Conservation (phyloP, 352 stramenopile species). For the Aphanomyces astaci region DNA sequence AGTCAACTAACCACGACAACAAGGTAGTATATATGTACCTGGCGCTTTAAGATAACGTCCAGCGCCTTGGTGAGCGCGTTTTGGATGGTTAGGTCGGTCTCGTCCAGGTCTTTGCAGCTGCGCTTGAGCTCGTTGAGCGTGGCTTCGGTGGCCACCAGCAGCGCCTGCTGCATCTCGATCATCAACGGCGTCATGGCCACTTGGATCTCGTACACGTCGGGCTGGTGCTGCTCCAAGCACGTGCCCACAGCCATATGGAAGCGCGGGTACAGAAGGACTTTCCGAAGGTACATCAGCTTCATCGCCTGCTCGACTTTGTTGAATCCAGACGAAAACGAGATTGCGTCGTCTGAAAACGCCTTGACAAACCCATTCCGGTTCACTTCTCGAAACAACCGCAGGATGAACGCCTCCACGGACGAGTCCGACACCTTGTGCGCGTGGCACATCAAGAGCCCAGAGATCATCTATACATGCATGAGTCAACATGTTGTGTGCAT, state of each 20-base stretch:
- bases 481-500: constrained; percentile 11
- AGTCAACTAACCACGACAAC: constrained; percentile 36
- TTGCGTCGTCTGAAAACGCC: constrained; percentile 92
- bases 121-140: constrained; percentile 92
- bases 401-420: constrained; percentile 96
- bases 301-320: constrained; percentile 93
- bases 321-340: constrained; percentile 87
- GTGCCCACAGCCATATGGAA: constrained; percentile 90
- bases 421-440: constrained; percentile 90
- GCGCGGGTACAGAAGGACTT: constrained; percentile 92
- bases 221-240: constrained; percentile 79
- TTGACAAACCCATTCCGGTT: constrained; percentile 93
- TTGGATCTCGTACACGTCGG: constrained; percentile 92
- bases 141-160: constrained; percentile 89
- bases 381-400: constrained; percentile 88
- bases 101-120: constrained; percentile 72
- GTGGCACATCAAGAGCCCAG: constrained; percentile 90
- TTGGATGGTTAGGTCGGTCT: constrained; percentile 87
- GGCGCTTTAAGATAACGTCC: constrained; percentile 41
- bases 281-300: constrained; percentile 88
- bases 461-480: constrained; percentile 59
- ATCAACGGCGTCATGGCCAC: constrained; percentile 87
- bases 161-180: constrained; percentile 90
- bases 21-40: neutral
- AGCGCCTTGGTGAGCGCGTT: constrained; percentile 88